Conservation (phyloP, 1,284 basidiomycete genomes). For the Puccinia coronata region DNA sequence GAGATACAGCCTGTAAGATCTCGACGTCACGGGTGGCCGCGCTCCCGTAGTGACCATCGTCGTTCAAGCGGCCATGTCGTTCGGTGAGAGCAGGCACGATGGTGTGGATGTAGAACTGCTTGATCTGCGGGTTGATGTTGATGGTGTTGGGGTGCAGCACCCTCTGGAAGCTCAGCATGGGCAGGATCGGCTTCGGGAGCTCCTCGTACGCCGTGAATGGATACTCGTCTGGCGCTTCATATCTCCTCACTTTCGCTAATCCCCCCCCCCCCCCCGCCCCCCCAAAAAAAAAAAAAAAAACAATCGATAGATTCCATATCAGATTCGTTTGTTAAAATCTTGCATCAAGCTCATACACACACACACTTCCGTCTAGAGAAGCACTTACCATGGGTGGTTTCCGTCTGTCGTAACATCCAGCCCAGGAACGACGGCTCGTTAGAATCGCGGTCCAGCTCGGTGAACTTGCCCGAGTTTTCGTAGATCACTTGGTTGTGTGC, state of each 20-base stretch:
- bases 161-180: slow-evolving; percentile 72
- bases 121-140: slow-evolving; percentile 84
- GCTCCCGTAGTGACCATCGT: slow-evolving; percentile 97
- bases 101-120: slow-evolving; percentile 78
- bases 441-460: slow-evolving; percentile 67
- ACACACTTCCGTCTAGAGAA: too few species aligned
- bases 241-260: slow-evolving; percentile 82
- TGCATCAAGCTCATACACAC: too few species aligned
- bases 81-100: slow-evolving; percentile 82
- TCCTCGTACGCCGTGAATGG: slow-evolving; percentile 76
- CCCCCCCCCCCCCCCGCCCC: too few species aligned
- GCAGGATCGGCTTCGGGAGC: slow-evolving; percentile 80
- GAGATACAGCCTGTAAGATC: slow-evolving; percentile 86
- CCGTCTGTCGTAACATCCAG: slow-evolving; percentile 95
- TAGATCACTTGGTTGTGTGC: slow-evolving; percentile 92
- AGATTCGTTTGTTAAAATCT: neutral
- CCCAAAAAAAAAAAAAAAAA: too few species aligned
- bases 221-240: slow-evolving; percentile 86
- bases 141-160: slow-evolving; percentile 78
- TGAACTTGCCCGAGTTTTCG: slow-evolving; percentile 66
- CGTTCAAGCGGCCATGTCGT: slow-evolving; percentile 70
- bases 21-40: slow-evolving; percentile 92
- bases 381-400: slow-evolving; percentile 83
- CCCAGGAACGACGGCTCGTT: slow-evolving; percentile 81
- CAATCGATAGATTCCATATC: neutral